These are phyloP conservation scores for Trematosphaeria pertusa DNA, from an alignment of 2,329 filamentous ascomycete genomes.

Conservation along the genomic window DNA sequence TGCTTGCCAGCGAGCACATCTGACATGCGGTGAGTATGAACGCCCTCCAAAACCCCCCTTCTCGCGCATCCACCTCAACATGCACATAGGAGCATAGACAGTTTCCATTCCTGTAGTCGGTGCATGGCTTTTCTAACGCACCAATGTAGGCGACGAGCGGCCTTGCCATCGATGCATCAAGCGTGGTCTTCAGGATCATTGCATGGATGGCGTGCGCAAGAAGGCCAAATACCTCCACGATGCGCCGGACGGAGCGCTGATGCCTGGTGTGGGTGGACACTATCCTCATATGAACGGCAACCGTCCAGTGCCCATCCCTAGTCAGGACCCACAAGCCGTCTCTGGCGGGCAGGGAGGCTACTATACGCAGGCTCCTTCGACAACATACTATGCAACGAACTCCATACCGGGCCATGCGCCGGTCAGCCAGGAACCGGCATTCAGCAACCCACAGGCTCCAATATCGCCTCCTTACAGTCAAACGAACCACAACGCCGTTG, in stretches of 20 bases:
- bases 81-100: background rate
- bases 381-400: constrained; percentile 50
- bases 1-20: constrained; percentile 94
- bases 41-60: background rate
- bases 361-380: constrained; percentile 50
- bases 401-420: constrained; percentile 49
- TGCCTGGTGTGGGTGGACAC: constrained; percentile 80
- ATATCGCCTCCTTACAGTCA: constrained; percentile 76
- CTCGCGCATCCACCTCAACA: background rate
- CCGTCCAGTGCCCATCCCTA: constrained; percentile 49
- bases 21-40: constrained; percentile 88
- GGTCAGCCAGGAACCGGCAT: constrained; percentile 57
- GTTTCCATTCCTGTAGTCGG: background rate
- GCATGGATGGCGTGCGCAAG: constrained; percentile 95
- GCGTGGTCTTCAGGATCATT: constrained; percentile 86
- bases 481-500: constrained; percentile 53
- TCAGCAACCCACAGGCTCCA: constrained; percentile 73
- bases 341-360: constrained; percentile 48
- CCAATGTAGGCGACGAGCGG: constrained; percentile 82
- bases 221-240: constrained; percentile 99
- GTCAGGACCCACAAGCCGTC: constrained; percentile 31
- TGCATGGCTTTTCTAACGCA: too few relatives aligned
- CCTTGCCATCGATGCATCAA: constrained; percentile 95
- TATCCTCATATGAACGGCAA: constrained; percentile 63
- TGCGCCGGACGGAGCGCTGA: constrained; percentile 85